Conservation (phyloP, 257 asterid species). For the Primulina eburnea region DNA sequence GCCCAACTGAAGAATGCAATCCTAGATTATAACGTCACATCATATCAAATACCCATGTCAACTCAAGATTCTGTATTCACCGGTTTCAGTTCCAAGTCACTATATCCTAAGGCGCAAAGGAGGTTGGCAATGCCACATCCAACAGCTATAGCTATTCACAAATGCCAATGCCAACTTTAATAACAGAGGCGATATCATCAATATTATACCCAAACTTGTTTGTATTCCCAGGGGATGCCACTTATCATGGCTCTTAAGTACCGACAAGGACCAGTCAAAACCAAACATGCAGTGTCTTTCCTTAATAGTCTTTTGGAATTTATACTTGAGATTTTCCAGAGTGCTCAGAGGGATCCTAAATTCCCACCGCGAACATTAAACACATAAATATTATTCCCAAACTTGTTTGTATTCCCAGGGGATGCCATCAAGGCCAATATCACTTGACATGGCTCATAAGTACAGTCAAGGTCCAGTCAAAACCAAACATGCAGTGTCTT, state of each 20-base stretch:
- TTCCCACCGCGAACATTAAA: neutral
- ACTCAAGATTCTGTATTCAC: neutral
- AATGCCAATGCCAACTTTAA: neutral
- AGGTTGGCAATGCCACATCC: neutral
- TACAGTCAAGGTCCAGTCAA: neutral
- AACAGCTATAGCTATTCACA: constrained; percentile 5
- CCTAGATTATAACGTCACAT: neutral
- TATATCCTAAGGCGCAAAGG: neutral
- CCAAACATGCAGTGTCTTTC: constrained; percentile 13
- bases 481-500: constrained; percentile 6
- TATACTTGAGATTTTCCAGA: constrained; percentile 1
- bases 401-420: neutral
- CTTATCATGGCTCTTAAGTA: constrained; percentile 1
- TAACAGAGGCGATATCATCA: neutral
- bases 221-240: neutral
- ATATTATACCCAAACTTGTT: neutral
- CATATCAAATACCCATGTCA: neutral
- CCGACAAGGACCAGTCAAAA: neutral
- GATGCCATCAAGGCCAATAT: neutral
- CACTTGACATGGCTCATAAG: constrained; percentile 3
- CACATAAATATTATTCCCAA: constrained; percentile 10
- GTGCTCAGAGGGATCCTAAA: neutral
- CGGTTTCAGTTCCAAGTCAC: neutral
- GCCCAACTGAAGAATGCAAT: neutral
- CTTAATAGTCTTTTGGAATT: constrained; percentile 9